Base-by-base conservation (phyloP, 805 yeast genomes). In the Suhomyces pyralidae region DNA sequence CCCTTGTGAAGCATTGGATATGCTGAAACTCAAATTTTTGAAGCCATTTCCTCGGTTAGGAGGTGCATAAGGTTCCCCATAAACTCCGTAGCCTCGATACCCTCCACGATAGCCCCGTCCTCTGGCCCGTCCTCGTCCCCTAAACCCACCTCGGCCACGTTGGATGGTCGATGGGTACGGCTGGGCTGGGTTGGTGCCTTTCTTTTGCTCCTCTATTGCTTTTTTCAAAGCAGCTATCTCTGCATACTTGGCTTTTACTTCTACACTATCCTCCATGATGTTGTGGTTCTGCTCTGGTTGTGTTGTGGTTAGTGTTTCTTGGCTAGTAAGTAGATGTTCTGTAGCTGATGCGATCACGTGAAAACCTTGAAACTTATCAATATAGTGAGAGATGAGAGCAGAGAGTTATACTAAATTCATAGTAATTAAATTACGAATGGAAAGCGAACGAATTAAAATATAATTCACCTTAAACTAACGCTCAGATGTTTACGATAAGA, bases 181-280 rank as follows among this genome's bases (percentile, higher is more conserved):
- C 32, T 9, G 40, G 10, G 17, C n/a, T 3, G 50, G 28, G 3
- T 24, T 22, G 14, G 28, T 48, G 25, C 45, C 48, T 20, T 40
- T 40, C 45, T 56, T 51, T 52, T 66, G 60, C 49, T 59, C 66
- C 17, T 59, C 63, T 10, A 67, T 65, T 20, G 68, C 58, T 50
- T 60, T 61, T 47, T 67, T 65, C 24, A 67, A 50, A 7, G 64
- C 64, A 14, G 69, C 69, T 12, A 67, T 64, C 50, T 67, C 71
- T 2, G 69, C 65, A 51, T 65, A 65, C 47, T 64, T 62, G 19
- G 62, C 61, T 51, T 59, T 63, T 14, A 66, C 42, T 15, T 58
- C 64, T 4, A 62, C 63, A 17, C 60, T 51, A 47, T 62, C 65
- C 17, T 48, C 45, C 54, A 51, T 51, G 26, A 15, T 38, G 42